Evolutionary conservation across 2,329 filamentous ascomycete species (phyloP).

Genomic region (Cladosporium sp.): DNA sequence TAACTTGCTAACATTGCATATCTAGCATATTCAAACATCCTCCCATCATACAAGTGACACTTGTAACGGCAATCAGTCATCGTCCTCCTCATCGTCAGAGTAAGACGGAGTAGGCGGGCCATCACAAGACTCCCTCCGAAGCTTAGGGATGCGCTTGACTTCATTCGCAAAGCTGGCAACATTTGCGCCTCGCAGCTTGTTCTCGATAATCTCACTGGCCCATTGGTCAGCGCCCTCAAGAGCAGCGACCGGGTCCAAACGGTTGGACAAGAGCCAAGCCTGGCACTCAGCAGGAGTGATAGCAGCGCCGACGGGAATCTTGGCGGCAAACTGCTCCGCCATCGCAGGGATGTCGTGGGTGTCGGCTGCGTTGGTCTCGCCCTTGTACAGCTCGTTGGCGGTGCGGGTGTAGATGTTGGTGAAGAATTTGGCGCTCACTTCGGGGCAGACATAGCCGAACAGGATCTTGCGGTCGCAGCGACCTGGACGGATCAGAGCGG

Average conservation of each 20-base stretch:
- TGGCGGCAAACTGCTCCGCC: background rate
- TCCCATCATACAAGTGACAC: too few relatives aligned
- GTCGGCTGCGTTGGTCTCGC: background rate
- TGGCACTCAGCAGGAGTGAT: constrained; percentile 50
- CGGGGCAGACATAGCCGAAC: constrained; percentile 46
- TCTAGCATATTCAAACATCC: too few relatives aligned
- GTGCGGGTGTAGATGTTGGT: constrained; percentile 26
- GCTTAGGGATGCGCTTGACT: background rate
- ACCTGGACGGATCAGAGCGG: constrained; percentile 67
- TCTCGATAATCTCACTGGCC: constrained; percentile 31
- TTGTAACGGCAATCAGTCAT: too few relatives aligned
- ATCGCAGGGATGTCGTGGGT: background rate
- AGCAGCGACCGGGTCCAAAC: constrained; percentile 42
- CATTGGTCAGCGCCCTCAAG: constrained; percentile 39
- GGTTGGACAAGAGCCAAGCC: constrained; percentile 45
- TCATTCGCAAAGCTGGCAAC: constrained; percentile 1
- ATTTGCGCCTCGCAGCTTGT: background rate
- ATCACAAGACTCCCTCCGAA: too few relatives aligned
- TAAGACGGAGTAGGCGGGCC: too few relatives aligned
- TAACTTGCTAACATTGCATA: too few relatives aligned
- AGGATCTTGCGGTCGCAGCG: constrained; percentile 61
- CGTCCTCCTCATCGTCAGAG: too few relatives aligned
- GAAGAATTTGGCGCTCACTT: constrained; percentile 38
- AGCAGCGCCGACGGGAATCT: constrained; percentile 9
- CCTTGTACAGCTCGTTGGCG: background rate